Evolutionary conservation across 1,139 yeast species (phyloP), one percentile per base, ranked within the genome.

Genomic region (Candida freyschussii): DNA sequence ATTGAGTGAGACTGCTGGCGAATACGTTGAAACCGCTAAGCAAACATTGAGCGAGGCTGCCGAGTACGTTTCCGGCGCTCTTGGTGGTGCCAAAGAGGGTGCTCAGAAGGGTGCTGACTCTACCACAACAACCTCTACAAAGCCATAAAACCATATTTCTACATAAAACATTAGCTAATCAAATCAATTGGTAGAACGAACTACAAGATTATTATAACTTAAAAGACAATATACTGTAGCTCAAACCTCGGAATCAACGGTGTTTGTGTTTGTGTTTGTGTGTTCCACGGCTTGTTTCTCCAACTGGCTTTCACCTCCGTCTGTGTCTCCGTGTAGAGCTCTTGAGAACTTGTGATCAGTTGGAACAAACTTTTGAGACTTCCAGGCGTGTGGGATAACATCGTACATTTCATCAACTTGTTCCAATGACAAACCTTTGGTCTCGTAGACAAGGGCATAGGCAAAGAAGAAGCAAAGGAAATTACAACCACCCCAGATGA

Each of bases 361-460:
- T 36, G 77, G 76, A 30, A 61, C 65, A 65, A 75, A 72, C 6
- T 43, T 39, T 21, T 56, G 45, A 4, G 75, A 68, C 33, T 58
- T 56, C 70, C 72, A 69, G 24, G 77, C 69, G 21, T 52, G 39
- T 27, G 54, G 52, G 28, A 49, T 41, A 27, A 50, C 57, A 15
- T 76, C 73, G 40, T 79, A 82, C 38, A 68, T 43, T 40, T 63
- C 69, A 54, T 78, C 85, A 45, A 78, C 75, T 52, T 78, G 81
- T 56, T 78, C 86, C 57, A 78, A 66, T 40, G 74, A 62, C 45
- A 76, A 66, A 13, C 83, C 82, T 57, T 74, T 77, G 20, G 86
- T 78, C 58, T 78, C 85, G 50, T 69, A 72, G 32, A 79, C 75
- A 44, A 67, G 65, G 56, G 75, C 67, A 53, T 66, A 72, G 13